Evolutionary conservation across 2,329 filamentous ascomycete genomes (phyloP).

Genomic region (Fusarium tupiense): DNA sequence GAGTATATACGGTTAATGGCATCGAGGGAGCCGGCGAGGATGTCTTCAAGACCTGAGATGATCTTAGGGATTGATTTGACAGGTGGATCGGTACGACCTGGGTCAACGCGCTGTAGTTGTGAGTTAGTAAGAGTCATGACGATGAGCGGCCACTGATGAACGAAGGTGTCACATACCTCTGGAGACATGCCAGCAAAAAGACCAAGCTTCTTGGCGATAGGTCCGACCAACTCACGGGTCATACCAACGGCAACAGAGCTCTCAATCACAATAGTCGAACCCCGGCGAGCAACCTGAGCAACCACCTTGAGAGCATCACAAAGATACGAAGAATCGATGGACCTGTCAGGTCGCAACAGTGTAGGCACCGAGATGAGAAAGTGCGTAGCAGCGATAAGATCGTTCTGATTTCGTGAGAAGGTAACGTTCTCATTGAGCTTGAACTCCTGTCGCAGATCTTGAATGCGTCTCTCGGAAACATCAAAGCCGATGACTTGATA

Average conservation of each 20-base stretch:
- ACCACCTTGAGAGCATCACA: not conserved
- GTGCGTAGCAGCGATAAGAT: not conserved
- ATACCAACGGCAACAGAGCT: not conserved
- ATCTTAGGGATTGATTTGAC: not conserved
- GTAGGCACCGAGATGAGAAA: not conserved
- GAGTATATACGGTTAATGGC: not conserved
- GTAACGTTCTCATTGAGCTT: not conserved
- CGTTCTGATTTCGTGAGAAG: not conserved
- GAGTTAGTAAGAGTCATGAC: not conserved
- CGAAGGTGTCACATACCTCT: not conserved
- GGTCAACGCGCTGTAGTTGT: not conserved
- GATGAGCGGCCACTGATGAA: too few species aligned
- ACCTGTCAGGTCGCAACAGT: not conserved
- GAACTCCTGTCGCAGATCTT: not conserved
- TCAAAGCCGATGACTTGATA: not conserved
- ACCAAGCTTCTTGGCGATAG: not conserved
- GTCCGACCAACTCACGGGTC: not conserved
- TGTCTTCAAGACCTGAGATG: not conserved
- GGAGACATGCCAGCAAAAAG: conserved; percentile 1
- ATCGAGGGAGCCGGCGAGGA: not conserved
- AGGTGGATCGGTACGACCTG: not conserved
- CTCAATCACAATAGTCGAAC: not conserved
- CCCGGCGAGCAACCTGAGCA: not conserved
- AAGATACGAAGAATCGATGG: not conserved
- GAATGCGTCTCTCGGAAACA: not conserved